Evolutionary conservation across 257 asterid species (phyloP), one percentile per base, ranked within the genome.

Genomic region (Mentha longifolia): DNA sequence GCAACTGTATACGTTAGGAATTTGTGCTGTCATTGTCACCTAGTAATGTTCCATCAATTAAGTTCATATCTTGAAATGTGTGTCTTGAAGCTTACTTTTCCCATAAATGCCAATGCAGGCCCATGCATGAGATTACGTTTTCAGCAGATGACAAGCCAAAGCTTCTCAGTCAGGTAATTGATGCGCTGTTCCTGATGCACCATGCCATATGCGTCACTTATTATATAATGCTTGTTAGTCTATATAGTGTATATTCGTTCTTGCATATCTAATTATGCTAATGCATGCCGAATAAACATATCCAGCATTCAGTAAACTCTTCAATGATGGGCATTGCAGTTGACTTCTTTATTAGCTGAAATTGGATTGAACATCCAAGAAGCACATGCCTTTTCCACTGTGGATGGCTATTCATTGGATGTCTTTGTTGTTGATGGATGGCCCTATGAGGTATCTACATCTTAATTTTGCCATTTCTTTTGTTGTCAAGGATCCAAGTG

Each of bases 381-480:
- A 84, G 99, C 99, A 68, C 99, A 92, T 74, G 99, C 89, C 63
- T 95, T 95, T 87, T 95, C 99, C 65, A 89, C 98, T 9, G 83
- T 77, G 39, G 99, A 95, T 85, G 99, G 99, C 77, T 95, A 85
- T 76, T 92, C 99, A 43, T 82, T 95, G 55, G 98, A 95, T 78
- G 98, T 95, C 69, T 95, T 95, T 75, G 99, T 95, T 72, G 99
- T 95, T 79, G 96, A 92, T 74, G 99, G 98, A 75, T 95, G 98
- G 99, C 90, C 84, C 54, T 78, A 68, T 76, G 99, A 95, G 97
- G 99, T 92, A 88, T 70, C 45, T 62, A 20, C 65, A 47, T 73
- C 56, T 66, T 66, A 58, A 16, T 37, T 65, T 54, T 58, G 56
- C 33, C 20, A 43, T 57, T 72, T 68, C 35, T 43, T n/a, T 20